Evolutionary conservation across 805 yeast genomes (phyloP), one percentile per base, ranked within the genome.

Genomic region (Ogataea saltuana): DNA sequence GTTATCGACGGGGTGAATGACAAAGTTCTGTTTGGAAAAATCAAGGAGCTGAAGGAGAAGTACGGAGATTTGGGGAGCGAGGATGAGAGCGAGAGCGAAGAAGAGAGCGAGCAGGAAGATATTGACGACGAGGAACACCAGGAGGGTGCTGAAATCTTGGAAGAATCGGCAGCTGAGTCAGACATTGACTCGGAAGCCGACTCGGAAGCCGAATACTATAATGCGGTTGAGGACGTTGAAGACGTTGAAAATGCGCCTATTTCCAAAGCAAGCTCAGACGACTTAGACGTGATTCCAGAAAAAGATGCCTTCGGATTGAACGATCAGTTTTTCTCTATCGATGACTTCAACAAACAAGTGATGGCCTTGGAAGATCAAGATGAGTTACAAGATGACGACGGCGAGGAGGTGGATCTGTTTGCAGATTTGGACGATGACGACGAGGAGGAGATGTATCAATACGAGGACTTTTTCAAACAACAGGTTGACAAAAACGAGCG

Each of bases 301-400:
- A 70, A 72, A 30, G 87, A 81, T 55, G 73, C 67, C 2, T 76
- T 74, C 55, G 91, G 89, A 1, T 71, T 90, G 22, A 86, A 90
- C 59, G 95, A 88, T 56, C 87, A 81, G 6, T 83, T 89, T 53
- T 91, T 91, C 59, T 81, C 87, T 46, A 78, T 91, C 31, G 95
- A 88, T 51, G 86, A 85, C 41, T 91, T 48, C 39, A 58, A 59
- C 40, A 58, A 52, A 36, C 65, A 60, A 49, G 62, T 59, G 29
- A 29, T 48, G 41, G 47, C 46, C n/a, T 33, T 61, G 22, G 73
- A 74, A 29, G 72, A 66, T 19, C 80, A 72, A 6, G 56, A 51
- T 32, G 21, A 18, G 16, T 23, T 37, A 10, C 17, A 30, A 4
- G 27, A 23, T 17, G 73, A 70, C 6, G 75, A 71, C 17, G 80